phyloP scores from a whole-genome alignment of 208 protist genomes.

The Trypanosoma caninum region DNA sequence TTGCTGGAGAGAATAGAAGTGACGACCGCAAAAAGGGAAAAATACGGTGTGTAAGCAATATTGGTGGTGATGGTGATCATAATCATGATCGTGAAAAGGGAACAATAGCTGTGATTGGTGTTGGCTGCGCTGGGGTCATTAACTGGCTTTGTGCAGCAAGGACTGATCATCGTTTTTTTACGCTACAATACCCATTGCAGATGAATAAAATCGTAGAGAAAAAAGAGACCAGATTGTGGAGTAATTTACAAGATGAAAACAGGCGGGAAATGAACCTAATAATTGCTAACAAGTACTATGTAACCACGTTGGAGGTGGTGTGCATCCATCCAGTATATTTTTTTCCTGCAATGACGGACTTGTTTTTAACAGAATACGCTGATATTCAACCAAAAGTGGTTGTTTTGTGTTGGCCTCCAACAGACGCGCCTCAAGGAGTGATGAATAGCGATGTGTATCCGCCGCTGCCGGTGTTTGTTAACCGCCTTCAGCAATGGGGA shows the following conservation, averaged over 20 bases:
- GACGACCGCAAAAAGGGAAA: not conserved
- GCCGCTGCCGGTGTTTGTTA: constrained; percentile 30
- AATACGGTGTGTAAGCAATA: too few relatives aligned
- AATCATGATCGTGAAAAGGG: too few relatives aligned
- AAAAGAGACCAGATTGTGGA: not conserved
- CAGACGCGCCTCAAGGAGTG: not conserved
- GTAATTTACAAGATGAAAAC: not conserved
- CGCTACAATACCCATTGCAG: constrained; percentile 2
- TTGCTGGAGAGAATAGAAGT: not conserved
- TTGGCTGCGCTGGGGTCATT: constrained; percentile 3
- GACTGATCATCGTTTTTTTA: constrained; percentile 20
- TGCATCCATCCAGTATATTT: constrained; percentile 44
- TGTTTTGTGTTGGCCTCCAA: constrained; percentile 23
- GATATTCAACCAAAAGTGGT: constrained; percentile 5
- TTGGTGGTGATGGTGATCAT: too few relatives aligned
- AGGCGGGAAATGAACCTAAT: constrained; percentile 4
- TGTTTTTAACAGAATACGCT: constrained; percentile 39
- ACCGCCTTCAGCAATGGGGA: constrained; percentile 14
- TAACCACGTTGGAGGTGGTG: constrained; percentile 26
- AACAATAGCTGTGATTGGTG: constrained; percentile 6
- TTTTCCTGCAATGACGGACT: constrained; percentile 27
- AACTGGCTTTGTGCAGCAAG: constrained; percentile 1
- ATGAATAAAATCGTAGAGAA: not conserved
- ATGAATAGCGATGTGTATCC: constrained; percentile 13
- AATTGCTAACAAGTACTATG: constrained; percentile 51